phyloP scores from a whole-genome alignment of 2,329 filamentous ascomycete genomes.

The Trichothecium sympodiale region DNA sequence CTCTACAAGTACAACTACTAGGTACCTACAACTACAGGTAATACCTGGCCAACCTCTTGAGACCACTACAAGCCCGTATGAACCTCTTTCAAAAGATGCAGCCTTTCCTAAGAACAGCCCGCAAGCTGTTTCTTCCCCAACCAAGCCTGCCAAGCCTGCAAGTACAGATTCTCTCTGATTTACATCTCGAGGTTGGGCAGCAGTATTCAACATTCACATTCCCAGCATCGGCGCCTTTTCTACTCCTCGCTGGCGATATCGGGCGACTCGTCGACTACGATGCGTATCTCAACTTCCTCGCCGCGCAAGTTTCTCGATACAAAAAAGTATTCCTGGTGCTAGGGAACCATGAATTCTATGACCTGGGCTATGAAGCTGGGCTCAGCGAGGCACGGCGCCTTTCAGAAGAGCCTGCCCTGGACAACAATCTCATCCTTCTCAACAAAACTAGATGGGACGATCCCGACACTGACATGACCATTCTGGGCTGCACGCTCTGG shows the following conservation, averaged over 20 bases:
- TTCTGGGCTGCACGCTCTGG: constrained; percentile 49
- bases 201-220: constrained; percentile 32
- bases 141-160: neutral
- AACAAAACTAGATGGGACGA: constrained; percentile 29
- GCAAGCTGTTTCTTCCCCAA: no score
- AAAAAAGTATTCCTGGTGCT: constrained; percentile 35
- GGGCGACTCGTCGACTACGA: constrained; percentile 36
- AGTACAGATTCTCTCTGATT: constrained; percentile 32
- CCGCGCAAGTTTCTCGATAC: constrained; percentile 27
- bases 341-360: constrained; percentile 45
- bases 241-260: constrained; percentile 39
- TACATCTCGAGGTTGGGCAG: constrained; percentile 35
- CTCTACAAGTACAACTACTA: no score
- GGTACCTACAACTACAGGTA: no score
- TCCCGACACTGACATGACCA: constrained; percentile 27
- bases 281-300: constrained; percentile 30
- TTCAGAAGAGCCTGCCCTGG: constrained; percentile 23
- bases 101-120: no score
- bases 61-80: no score
- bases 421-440: constrained; percentile 29
- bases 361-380: constrained; percentile 24
- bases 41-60: no score
- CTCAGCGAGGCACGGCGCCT: constrained; percentile 25
- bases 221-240: constrained; percentile 24
- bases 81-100: no score